Evolutionary conservation across 176 grass and related monocot genomes (phyloP), one percentile per base, ranked within the genome.

Genomic region (Hordeum marinum): DNA sequence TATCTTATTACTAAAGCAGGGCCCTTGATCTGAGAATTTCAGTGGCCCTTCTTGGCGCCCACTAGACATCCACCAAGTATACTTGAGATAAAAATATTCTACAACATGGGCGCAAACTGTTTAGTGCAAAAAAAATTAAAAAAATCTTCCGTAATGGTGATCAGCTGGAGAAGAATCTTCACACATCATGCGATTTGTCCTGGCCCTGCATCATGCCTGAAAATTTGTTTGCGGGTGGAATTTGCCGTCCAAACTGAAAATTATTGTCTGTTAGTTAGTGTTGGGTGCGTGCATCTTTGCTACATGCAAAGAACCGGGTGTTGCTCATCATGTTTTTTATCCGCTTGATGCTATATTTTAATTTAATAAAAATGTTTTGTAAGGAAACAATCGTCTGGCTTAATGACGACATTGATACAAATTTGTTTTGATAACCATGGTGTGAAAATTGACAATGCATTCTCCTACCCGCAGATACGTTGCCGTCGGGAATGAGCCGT

Each of bases 401-500:
- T 46, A 14, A 14, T 46, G 14, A 46, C 12, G 14, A 0, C 43
- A 46, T 46, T 4, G 13, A 14, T 14, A 14, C 43, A 46, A 5
- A 46, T 46, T 14, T 46, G 43, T 46, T 46, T 25, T 13, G 24
- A 26, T 2, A 31, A 32, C 5, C 25, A 32, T 8, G 8, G 4
- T 3, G 3, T 7, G n/a, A n/a, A 68, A 3, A 23, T 26, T 73
- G 27, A 48, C 2, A 29, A 9, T 73, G 5, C 25, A 43, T 50
- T 50, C n/a, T 9, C 8, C 13, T 52, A 2, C 48, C 4, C 66
- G 84, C 85, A 97, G 94, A 58, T 94, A 94, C 57, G 90, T 97
- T n/a, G 92, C 94, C 64, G 94, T 97, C 14, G 94, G 94, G 63
- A 97, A 97, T 1, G 94, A 97, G 81, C 94, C 94, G 6, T 97